Conservation (phyloP, 2,329 filamentous ascomycete genomes). For the Trichoderma sp. region DNA sequence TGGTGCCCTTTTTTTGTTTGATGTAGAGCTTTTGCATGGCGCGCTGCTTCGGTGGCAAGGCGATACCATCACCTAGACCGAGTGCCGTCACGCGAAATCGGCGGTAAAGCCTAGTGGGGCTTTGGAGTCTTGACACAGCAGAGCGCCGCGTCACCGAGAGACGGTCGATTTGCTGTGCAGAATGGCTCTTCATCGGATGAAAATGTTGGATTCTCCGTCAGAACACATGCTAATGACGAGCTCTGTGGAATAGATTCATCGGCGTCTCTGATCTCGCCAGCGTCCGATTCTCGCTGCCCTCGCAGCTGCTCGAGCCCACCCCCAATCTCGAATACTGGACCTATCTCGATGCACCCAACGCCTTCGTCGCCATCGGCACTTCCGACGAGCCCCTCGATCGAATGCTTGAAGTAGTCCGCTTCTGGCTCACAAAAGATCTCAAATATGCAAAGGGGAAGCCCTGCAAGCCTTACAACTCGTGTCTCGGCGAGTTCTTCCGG, state of each 20-base stretch:
- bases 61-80: neutral
- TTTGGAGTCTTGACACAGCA: neutral
- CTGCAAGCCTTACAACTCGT: slow-evolving; percentile 98
- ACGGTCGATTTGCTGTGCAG: neutral
- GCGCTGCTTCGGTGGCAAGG: neutral
- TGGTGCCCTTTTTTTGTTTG: neutral
- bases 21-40: neutral
- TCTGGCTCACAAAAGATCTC: slow-evolving; percentile 98
- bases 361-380: slow-evolving; percentile 80
- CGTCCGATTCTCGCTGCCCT: slow-evolving; percentile 93
- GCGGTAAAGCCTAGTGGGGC: slow-evolving; percentile 26
- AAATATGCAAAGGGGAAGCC: slow-evolving; percentile 99
- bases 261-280: slow-evolving; percentile 94
- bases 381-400: slow-evolving; percentile 89
- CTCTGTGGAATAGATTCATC: slow-evolving; percentile 68
- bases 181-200: neutral
- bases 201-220: neutral
- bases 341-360: slow-evolving; percentile 92
- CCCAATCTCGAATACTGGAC: slow-evolving; percentile 99
- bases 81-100: slow-evolving; percentile 13
- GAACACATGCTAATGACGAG: slow-evolving; percentile 2
- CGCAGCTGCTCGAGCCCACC: slow-evolving; percentile 91
- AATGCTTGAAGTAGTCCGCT: slow-evolving; percentile 91
- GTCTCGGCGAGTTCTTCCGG: slow-evolving; percentile 94
- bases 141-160: neutral